Percentiles rank a stretch among this genome's conserved stretches.
Evolutionary conservation across 2,329 filamentous ascomycete species (phyloP).

Genomic region (Neurospora crassa): DNA sequence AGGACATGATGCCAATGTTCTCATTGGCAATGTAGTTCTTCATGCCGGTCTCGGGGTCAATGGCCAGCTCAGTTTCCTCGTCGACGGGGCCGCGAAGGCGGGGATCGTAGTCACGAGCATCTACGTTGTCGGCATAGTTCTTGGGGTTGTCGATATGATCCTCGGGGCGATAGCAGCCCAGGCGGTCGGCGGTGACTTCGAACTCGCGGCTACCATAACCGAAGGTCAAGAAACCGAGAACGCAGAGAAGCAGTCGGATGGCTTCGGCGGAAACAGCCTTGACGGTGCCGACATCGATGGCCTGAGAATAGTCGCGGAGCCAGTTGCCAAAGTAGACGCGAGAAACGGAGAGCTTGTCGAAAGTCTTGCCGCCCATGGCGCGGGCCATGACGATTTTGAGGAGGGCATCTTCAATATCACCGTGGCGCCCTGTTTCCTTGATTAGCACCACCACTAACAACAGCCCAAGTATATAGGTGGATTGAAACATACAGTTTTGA

Average conservation of each 20-base stretch:
- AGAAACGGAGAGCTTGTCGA: constrained; percentile 78
- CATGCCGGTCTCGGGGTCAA: constrained; percentile 67
- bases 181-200: constrained; percentile 68
- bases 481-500: constrained; percentile 55
- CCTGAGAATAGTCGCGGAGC: constrained; percentile 88
- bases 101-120: constrained; percentile 72
- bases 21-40: constrained; percentile 97
- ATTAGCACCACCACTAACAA: neutral
- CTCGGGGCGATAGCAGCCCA: constrained; percentile 73
- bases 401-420: constrained; percentile 87
- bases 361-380: constrained; percentile 63
- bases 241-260: constrained; percentile 79
- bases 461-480: neutral
- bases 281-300: constrained; percentile 84
- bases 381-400: constrained; percentile 58
- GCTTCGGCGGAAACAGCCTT: constrained; percentile 86
- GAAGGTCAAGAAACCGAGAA: constrained; percentile 84
- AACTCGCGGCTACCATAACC: constrained; percentile 78
- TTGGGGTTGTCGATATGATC: constrained; percentile 72
- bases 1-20: constrained; percentile 67
- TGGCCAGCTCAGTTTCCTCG: constrained; percentile 64
- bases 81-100: constrained; percentile 76
- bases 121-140: constrained; percentile 80
- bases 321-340: constrained; percentile 95
- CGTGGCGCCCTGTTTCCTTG: constrained; percentile 56